Evolutionary conservation across 2,329 filamentous ascomycete species (phyloP).

Genomic region (Colletotrichum cuscutae): DNA sequence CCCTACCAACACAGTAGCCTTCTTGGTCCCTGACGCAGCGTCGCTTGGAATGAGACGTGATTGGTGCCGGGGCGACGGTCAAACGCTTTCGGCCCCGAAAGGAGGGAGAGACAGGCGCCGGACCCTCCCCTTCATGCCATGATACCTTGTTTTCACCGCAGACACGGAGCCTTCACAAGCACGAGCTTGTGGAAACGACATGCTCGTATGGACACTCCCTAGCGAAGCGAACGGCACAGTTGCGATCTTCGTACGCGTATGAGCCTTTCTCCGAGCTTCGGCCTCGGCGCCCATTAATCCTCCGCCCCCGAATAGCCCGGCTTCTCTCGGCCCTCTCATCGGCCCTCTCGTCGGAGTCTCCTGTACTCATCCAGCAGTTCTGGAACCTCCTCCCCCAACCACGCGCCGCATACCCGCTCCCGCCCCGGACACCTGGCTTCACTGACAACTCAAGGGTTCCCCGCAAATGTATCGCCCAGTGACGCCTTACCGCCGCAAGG

Average conservation of each 20-base stretch:
- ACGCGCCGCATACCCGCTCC: background rate
- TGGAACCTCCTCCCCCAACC: background rate
- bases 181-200: background rate
- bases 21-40: background rate
- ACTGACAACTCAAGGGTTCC: conserved; percentile 29
- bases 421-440: background rate
- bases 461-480: conserved; percentile 22
- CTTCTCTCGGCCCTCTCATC: background rate
- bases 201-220: too few relatives aligned
- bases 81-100: conserved; percentile 20
- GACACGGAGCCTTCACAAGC: too few relatives aligned
- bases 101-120: background rate
- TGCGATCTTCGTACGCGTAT: background rate
- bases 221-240: background rate
- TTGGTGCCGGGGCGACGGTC: background rate
- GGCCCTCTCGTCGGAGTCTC: background rate
- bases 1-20: background rate
- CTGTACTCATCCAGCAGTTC: background rate
- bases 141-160: background rate
- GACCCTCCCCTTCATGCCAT: background rate
- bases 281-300: background rate
- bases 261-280: background rate
- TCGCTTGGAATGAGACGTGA: background rate
- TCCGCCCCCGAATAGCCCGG: background rate
- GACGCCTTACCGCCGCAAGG: background rate